A percentile compares a stretch with the other conserved stretches of the same genome.
These are phyloP conservation scores for Daedalea quercina DNA, from an alignment of 768 basidiomycete genomes.

Conservation along the genomic window DNA sequence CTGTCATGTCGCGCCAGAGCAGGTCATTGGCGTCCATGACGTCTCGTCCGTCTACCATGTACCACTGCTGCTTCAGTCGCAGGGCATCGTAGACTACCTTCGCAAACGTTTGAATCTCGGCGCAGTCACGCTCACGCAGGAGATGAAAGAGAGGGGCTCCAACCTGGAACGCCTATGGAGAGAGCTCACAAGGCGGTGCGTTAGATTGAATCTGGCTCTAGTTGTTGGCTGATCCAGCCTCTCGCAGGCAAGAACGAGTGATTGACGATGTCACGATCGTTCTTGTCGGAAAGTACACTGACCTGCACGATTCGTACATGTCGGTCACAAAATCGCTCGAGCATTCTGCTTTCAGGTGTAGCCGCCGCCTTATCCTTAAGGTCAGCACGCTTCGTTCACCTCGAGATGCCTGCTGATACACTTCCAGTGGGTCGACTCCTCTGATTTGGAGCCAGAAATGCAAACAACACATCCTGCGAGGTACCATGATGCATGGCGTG, in stretches of 20 bases:
- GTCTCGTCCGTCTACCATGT: slow-evolving; percentile 97
- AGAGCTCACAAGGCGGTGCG: slow-evolving; percentile 72
- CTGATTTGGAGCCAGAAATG: slow-evolving; percentile 77
- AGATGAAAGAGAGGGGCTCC: slow-evolving; percentile 54
- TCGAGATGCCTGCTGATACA: neutral
- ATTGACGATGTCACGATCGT: slow-evolving; percentile 87
- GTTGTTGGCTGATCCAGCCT: neutral
- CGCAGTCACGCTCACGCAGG: slow-evolving; percentile 43
- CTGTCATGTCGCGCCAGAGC: slow-evolving; percentile 87
- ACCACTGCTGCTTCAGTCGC: slow-evolving; percentile 83
- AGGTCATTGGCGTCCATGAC: slow-evolving; percentile 94
- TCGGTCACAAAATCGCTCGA: slow-evolving; percentile 95
- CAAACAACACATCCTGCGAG: slow-evolving; percentile 75
- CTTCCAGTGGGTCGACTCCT: slow-evolving; percentile 90
- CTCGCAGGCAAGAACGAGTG: slow-evolving; percentile 79
- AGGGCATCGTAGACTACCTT: slow-evolving; percentile 87
- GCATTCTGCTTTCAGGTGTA: slow-evolving; percentile 92
- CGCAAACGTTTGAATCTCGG: slow-evolving; percentile 74
- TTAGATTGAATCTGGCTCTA: neutral
- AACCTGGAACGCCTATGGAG: slow-evolving; percentile 74
- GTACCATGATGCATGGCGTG: slow-evolving; percentile 95
- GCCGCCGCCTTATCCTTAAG: slow-evolving; percentile 73
- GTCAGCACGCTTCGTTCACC: slow-evolving; percentile 33
- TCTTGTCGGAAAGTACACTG: slow-evolving; percentile 96
- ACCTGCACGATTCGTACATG: slow-evolving; percentile 97